A percentile compares a stretch with the other conserved stretches of the same genome.
Evolutionary conservation across 2,329 filamentous ascomycete species (phyloP).

Genomic region (Phialophora macrospora): DNA sequence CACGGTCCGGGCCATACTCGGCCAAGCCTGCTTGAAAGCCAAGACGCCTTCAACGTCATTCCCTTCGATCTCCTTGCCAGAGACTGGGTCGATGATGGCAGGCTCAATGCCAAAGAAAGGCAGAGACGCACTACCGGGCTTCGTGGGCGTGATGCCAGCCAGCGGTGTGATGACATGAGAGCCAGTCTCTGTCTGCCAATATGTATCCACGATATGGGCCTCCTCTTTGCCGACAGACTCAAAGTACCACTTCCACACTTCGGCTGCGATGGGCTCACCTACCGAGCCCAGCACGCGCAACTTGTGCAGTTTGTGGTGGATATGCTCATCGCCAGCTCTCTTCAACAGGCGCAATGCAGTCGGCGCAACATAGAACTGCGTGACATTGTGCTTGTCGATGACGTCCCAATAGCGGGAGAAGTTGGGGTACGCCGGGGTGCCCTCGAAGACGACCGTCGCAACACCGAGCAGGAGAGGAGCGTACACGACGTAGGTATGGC

Average conservation of each 20-base stretch:
- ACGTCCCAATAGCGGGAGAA: conserved; percentile 99
- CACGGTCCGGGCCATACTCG: conserved; percentile 96
- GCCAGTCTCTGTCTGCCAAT: conserved; percentile 99
- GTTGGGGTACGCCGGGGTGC: conserved; percentile 94
- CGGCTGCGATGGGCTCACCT: conserved; percentile 94
- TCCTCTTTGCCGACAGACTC: conserved; percentile 92
- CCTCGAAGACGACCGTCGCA: conserved; percentile 95
- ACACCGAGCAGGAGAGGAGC: conserved; percentile 91
- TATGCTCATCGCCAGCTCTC: conserved; percentile 90
- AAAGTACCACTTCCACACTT: conserved; percentile 99
- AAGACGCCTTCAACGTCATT: conserved; percentile 98
- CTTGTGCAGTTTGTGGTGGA: conserved; percentile 86
- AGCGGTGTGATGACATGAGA: conserved; percentile 95
- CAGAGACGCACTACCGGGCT: conserved; percentile 92
- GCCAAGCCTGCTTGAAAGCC: conserved; percentile 97
- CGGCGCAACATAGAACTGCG: conserved; percentile 97
- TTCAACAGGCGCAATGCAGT: conserved; percentile 92
- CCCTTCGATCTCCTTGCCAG: conserved; percentile 87
- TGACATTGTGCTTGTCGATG: conserved; percentile 91
- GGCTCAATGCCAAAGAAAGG: conserved; percentile 99
- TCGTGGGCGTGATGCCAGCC: conserved; percentile 91
- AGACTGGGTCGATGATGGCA: conserved; percentile 94
- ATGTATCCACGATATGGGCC: conserved; percentile 93
- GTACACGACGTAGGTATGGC: conserved; percentile 98
- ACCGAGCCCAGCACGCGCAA: conserved; percentile 91